Conservation (phyloP, 31 red algal species). For the Odonthalia washingtoniensis region DNA sequence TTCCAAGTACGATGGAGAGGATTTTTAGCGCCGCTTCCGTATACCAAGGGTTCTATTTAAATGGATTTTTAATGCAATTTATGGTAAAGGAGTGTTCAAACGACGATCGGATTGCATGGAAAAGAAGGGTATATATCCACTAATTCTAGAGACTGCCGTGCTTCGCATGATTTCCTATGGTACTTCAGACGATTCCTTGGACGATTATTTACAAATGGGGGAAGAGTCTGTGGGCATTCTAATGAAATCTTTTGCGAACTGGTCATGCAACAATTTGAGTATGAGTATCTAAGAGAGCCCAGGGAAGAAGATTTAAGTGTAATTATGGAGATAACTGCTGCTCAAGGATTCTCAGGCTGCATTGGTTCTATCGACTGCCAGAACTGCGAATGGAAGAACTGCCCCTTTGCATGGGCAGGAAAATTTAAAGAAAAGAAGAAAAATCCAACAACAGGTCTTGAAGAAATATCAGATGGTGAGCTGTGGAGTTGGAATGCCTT, state of each 20-base stretch:
- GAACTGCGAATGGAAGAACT: slow-evolving; percentile 23
- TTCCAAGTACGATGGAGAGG: neutral
- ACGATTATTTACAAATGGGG: too few species aligned
- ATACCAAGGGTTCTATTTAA: slow-evolving; percentile 21
- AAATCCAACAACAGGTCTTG: slow-evolving; percentile 43
- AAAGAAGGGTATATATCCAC: slow-evolving; percentile 11
- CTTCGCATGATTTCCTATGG: slow-evolving; percentile 25
- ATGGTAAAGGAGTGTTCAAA: too few species aligned
- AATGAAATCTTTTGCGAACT: neutral
- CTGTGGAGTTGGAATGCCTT: slow-evolving; percentile 59
- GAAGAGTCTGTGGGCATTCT: neutral
- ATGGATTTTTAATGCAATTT: neutral
- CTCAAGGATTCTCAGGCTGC: slow-evolving; percentile 31
- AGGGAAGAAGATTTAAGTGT: neutral
- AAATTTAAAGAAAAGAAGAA: neutral
- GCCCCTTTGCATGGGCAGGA: slow-evolving; percentile 1
- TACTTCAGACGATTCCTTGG: slow-evolving; percentile 9
- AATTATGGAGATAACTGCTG: neutral
- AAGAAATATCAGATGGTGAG: too few species aligned
- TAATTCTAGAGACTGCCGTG: neutral
- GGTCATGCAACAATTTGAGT: neutral
- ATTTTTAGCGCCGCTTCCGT: slow-evolving; percentile 10
- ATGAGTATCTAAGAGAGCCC: neutral
- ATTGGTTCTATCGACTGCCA: slow-evolving; percentile 23
- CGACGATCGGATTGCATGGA: slow-evolving; percentile 12